Conservation (phyloP, 371 early-diverging fungal species). For the Capniomyces stellatus region DNA sequence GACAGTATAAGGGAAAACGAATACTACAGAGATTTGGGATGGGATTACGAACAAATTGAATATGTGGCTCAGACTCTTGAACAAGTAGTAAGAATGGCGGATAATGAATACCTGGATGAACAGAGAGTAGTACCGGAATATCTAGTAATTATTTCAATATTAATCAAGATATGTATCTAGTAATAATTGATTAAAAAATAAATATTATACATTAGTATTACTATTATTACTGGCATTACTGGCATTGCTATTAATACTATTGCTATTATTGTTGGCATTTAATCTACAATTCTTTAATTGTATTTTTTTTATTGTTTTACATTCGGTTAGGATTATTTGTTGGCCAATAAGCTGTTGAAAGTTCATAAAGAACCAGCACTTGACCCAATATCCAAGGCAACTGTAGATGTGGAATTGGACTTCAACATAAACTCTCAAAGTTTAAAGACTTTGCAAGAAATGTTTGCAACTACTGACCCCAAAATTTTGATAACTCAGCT, state of each 20-base stretch:
- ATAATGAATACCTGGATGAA: neutral
- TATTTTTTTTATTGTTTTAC: too few species aligned
- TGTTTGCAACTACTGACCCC: slow-evolving; percentile 16
- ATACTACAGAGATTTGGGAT: neutral
- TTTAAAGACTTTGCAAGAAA: neutral
- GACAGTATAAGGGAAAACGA: too few species aligned
- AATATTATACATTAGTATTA: too few species aligned
- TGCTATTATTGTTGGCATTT: too few species aligned
- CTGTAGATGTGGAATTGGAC: neutral
- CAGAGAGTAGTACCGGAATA: neutral
- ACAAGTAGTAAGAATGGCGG: neutral
- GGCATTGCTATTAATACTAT: too few species aligned
- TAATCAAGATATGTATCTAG: too few species aligned
- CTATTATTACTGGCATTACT: too few species aligned
- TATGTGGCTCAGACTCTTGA: neutral
- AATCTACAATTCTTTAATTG: too few species aligned
- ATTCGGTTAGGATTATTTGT: too few species aligned
- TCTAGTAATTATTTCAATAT: too few species aligned
- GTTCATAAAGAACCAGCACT: neutral
- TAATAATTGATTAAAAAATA: too few species aligned
- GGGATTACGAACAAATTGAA: neutral
- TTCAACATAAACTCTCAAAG: neutral
- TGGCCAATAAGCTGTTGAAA: neutral
- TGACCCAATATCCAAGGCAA: neutral
- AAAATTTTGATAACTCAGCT: slow-evolving; percentile 41